Percentiles rank a stretch among this genome's conserved stretches.
These are phyloP conservation scores for Diaporthe velutina DNA, from an alignment of 2,329 filamentous ascomycete species.

Conservation along the genomic window DNA sequence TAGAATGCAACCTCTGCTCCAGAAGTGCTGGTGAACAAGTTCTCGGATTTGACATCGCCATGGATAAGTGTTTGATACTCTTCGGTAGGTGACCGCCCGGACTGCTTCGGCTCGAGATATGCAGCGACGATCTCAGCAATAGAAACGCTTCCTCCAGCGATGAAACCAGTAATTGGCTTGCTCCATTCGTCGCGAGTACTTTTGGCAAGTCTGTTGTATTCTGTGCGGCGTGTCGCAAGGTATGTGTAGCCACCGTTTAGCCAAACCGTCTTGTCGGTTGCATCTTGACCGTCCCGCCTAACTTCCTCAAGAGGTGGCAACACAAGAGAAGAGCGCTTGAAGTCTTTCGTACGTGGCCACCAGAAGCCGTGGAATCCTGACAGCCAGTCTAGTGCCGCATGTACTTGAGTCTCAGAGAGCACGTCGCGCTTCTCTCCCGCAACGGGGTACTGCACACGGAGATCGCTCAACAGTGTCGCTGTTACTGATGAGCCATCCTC, in stretches of 20 bases:
- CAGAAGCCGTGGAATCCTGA: conserved; percentile 71
- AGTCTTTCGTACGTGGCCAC: conserved; percentile 52
- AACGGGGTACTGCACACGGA: conserved; percentile 66
- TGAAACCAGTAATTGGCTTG: conserved; percentile 57
- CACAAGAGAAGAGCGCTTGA: conserved; percentile 52
- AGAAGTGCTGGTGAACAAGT: conserved; percentile 68
- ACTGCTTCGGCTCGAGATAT: conserved; percentile 59
- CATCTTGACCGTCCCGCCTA: conserved; percentile 34
- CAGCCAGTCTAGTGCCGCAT: conserved; percentile 72
- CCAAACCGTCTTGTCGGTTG: conserved; percentile 60
- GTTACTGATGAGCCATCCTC: conserved; percentile 48
- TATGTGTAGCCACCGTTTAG: conserved; percentile 78
- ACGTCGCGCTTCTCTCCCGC: conserved; percentile 66
- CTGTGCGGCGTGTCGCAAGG: conserved; percentile 70
- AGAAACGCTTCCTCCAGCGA: conserved; percentile 38
- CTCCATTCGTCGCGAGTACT: conserved; percentile 66
- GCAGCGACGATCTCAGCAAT: conserved; percentile 65
- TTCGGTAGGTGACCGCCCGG: conserved; percentile 48
- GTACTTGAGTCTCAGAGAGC: conserved; percentile 61
- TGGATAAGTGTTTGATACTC: conserved; percentile 69
- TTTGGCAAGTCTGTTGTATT: conserved; percentile 63
- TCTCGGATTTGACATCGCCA: conserved; percentile 78
- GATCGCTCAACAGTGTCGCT: conserved; percentile 70
- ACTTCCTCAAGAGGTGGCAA: conserved; percentile 69
- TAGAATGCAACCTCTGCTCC: conserved; percentile 72